Evolutionary conservation across 139 green algal species (phyloP), one percentile per base, ranked within the genome.

Genomic region (Eudorina sp.): DNA sequence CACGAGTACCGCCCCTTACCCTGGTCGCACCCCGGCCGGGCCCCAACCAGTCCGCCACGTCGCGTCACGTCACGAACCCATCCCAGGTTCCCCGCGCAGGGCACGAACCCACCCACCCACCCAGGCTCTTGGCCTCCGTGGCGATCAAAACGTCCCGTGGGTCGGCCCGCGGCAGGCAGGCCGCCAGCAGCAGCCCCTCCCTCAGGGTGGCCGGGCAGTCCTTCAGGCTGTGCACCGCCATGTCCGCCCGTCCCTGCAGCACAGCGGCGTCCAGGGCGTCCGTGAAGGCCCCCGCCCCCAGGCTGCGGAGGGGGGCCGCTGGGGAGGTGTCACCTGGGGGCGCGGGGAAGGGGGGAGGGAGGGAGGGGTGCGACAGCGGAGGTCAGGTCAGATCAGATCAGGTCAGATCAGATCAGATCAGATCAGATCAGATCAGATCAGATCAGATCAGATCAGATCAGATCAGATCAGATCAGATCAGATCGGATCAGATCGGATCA

Each of bases 151-250:
- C 77, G 66, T 90, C 86, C 78, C 86, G 86, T 74, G 74, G 64
- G 53, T 90, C 86, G 51, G 69, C 86, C 27, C 86, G 48, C 16
- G 86, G 69, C 64, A 90, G 78, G 77, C 86, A 90, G 2, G 62
- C 77, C 45, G 62, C 86, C 86, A 90, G 86, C 38, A 88, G 29
- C 45, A 90, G 77, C 27, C 85, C 85, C 31, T 55, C 41, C 31
- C 14, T n/a, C 36, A 75, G 40, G 8, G 19, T 29, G 19, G 85
- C 58, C 31, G 85, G 85, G 41, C 58, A 75, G 46, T 90, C 85
- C 60, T 90, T 90, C 0, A 90, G 85, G 41, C 58, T 82, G 85
- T 90, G 85, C 11, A 90, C 85, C 25, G 75, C 75, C 23, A 81
- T 34, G 64, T 86, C 75, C 2, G 85, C 73, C 0, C 27, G 18